A percentile compares a stretch with the other conserved stretches of the same genome.
phyloP scores from a whole-genome alignment of 1,284 basidiomycete genomes.

The Moesziomyces globuligerus region DNA sequence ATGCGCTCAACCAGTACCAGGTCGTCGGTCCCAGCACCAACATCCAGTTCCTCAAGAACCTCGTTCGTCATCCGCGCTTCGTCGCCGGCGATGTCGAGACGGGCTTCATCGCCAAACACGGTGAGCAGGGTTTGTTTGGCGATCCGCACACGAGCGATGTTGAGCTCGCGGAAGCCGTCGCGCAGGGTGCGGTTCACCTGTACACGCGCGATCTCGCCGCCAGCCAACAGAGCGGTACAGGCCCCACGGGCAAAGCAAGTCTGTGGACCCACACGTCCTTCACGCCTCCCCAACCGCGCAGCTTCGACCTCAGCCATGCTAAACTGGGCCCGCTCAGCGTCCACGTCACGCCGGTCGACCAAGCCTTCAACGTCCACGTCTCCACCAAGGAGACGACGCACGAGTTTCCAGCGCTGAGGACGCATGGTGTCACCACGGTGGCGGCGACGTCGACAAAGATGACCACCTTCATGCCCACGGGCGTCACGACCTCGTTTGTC shows the following conservation, averaged over 20 bases:
- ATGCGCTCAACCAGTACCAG: constrained; percentile 85
- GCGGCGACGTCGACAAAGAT: constrained; percentile 1
- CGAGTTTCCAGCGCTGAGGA: constrained; percentile 73
- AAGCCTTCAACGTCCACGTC: constrained; percentile 8
- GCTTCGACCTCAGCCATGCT: constrained; percentile 12
- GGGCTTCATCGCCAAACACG: constrained; percentile 78
- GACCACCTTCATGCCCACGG: constrained; percentile 33
- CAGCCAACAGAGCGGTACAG: constrained; percentile 74
- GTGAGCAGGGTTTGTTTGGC: constrained; percentile 33
- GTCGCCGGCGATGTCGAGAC: constrained; percentile 86
- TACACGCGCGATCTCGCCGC: constrained; percentile 8
- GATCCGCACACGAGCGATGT: constrained; percentile 17
- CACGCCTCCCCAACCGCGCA: background rate
- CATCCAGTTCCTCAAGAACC: constrained; percentile 82
- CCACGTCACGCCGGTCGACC: background rate
- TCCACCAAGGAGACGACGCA: background rate
- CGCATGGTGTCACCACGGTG: constrained; percentile 5
- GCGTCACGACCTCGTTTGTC: constrained; percentile 10
- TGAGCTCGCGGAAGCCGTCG: constrained; percentile 21
- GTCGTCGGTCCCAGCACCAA: constrained; percentile 92
- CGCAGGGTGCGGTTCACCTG: constrained; percentile 18
- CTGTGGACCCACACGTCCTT: constrained; percentile 17
- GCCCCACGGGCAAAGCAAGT: constrained; percentile 68
- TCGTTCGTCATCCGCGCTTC: constrained; percentile 82
- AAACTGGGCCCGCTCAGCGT: constrained; percentile 18